These are phyloP conservation scores for Pseudogymnoascus sp. DNA, from an alignment of 2,329 filamentous ascomycete genomes.

Conservation along the genomic window DNA sequence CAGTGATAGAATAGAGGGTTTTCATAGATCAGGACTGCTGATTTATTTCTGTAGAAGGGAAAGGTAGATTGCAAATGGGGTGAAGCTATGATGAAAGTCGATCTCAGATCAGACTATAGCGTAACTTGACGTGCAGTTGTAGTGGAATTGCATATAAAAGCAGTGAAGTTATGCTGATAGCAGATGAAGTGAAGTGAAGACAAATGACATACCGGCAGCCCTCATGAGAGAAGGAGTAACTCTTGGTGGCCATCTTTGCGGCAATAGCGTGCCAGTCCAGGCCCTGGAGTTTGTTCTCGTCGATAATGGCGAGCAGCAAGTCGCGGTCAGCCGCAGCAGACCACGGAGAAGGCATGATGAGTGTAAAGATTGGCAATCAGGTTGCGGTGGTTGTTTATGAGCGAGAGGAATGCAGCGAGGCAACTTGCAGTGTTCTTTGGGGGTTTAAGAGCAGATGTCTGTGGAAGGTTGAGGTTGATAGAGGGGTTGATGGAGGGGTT, in stretches of 20 bases:
- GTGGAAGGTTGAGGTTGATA: neutral
- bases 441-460: neutral
- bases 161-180: neutral
- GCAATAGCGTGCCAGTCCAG: constrained; percentile 22
- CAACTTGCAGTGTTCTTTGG: neutral
- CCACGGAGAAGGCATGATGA: constrained; percentile 19
- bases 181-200: constrained; percentile 5
- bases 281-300: constrained; percentile 17
- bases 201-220: constrained; percentile 23
- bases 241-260: constrained; percentile 16
- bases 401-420: neutral
- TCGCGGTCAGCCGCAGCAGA: constrained; percentile 21
- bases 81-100: neutral
- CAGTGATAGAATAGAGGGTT: neutral
- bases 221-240: constrained; percentile 22
- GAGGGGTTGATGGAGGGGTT: neutral
- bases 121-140: neutral
- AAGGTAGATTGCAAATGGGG: neutral
- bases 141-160: neutral
- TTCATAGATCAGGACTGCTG: neutral
- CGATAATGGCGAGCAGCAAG: constrained; percentile 25
- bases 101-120: neutral
- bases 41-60: neutral
- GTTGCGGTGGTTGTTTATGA: neutral
- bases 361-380: neutral